Conservation (phyloP, 2,329 filamentous ascomycete genomes). For the Xylogone sp. region DNA sequence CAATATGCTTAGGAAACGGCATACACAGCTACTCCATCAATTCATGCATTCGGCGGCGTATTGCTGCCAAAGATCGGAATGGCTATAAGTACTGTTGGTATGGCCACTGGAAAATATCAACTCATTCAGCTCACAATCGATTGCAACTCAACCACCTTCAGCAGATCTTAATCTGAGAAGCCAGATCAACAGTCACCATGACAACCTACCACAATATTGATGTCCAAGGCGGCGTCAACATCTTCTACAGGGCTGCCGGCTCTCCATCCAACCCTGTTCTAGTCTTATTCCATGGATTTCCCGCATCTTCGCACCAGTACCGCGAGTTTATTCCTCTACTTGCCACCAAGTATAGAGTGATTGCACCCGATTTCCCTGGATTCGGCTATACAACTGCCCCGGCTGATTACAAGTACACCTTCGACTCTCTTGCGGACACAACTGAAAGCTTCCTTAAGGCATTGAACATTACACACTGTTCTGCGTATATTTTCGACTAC, state of each 20-base stretch:
- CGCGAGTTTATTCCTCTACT: slow-evolving; percentile 41
- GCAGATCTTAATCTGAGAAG: no score
- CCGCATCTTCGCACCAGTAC: slow-evolving; percentile 39
- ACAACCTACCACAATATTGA: no score
- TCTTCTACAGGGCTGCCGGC: slow-evolving; percentile 43
- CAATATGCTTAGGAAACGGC: no score
- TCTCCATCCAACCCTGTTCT: no score
- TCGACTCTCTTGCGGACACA: slow-evolving; percentile 45
- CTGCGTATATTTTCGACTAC: slow-evolving; percentile 61
- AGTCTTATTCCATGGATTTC: slow-evolving; percentile 43
- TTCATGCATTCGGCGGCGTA: no score
- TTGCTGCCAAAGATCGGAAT: no score
- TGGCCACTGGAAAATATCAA: no score
- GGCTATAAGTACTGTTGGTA: no score
- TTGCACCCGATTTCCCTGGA: slow-evolving; percentile 58
- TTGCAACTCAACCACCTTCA: no score
- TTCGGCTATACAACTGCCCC: slow-evolving; percentile 54
- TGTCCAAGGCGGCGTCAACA: slow-evolving; percentile 30
- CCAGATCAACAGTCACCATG: no score
- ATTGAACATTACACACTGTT: slow-evolving; percentile 43
- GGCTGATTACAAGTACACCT: slow-evolving; percentile 47
- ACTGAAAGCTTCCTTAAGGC: slow-evolving; percentile 45
- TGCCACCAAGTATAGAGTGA: slow-evolving; percentile 34
- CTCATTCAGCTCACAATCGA: no score
- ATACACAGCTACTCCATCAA: no score